Conservation (phyloP, 345 rosid genomes). For the Euphorbia lathyris region DNA sequence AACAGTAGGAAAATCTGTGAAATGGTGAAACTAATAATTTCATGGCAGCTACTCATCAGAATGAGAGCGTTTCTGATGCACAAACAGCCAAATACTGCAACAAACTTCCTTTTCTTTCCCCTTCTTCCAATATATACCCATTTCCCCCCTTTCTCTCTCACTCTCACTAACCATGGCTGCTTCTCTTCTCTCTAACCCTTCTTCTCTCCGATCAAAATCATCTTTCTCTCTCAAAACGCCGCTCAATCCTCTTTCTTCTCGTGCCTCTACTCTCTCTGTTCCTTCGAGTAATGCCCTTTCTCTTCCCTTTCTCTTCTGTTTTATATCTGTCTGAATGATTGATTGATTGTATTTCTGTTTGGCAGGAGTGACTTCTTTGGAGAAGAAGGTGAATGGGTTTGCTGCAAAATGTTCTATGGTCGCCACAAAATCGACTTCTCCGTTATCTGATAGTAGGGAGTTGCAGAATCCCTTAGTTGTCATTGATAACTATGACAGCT, state of each 20-base stretch:
- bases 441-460: too few species aligned
- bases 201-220: slow-evolving; percentile 20
- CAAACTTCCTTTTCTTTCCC: background rate
- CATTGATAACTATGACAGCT: slow-evolving; percentile 93
- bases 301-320: background rate
- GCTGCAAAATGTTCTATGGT: slow-evolving; percentile 40
- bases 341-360: background rate
- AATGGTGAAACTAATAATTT: too few species aligned
- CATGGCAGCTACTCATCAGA: too few species aligned
- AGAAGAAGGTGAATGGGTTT: too few species aligned
- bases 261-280: background rate
- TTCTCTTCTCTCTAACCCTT: slow-evolving; percentile 8
- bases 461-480: slow-evolving; percentile 55
- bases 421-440: slow-evolving; percentile 36
- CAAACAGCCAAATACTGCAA: too few species aligned
- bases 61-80: too few species aligned
- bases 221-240: slow-evolving; percentile 17
- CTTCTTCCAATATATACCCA: too few species aligned
- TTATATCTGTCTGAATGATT: background rate
- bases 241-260: background rate
- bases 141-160: too few species aligned
- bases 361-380: too few species aligned
- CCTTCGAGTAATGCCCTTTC: slow-evolving; percentile 22
- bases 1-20: too few species aligned
- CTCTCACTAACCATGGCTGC: slow-evolving; percentile 21